These are phyloP conservation scores for Pistacia integerrima DNA, from an alignment of 345 rosid genomes.

Conservation along the genomic window DNA sequence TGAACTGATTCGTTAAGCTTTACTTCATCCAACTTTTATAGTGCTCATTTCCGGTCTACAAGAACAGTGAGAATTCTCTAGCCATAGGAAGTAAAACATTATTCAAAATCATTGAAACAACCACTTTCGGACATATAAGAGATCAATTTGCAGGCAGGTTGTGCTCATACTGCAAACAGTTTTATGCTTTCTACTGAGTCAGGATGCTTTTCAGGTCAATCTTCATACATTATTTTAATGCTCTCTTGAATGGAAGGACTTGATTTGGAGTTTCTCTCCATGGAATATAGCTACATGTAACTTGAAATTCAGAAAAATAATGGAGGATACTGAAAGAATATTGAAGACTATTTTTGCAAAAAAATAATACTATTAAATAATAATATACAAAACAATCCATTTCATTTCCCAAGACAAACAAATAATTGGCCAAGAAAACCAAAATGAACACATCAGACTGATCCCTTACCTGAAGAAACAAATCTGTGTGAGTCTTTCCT, in stretches of 20 bases:
- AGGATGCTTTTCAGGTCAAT: background rate
- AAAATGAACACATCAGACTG: background rate
- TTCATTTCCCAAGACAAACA: background rate
- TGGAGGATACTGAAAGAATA: no score
- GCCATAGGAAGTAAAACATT: background rate
- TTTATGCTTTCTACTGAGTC: no score
- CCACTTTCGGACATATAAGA: background rate
- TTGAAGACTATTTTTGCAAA: background rate
- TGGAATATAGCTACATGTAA: background rate
- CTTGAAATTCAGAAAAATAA: no score
- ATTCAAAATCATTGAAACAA: background rate
- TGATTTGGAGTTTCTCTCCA: background rate
- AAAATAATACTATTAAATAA: no score
- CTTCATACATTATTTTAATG: no score
- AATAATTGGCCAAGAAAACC: background rate
- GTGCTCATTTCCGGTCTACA: background rate
- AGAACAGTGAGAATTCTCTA: background rate
- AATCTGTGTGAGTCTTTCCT: constrained; percentile 93
- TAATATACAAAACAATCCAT: background rate
- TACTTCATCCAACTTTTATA: background rate
- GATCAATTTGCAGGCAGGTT: no score
- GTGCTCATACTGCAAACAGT: no score
- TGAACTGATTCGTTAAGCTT: background rate
- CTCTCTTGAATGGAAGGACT: background rate
- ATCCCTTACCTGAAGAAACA: constrained; percentile 84